Percentiles rank a stretch among this genome's conserved stretches.
Conservation (phyloP, 768 basidiomycete genomes). For the Phylloporus rhodoxanthus region DNA sequence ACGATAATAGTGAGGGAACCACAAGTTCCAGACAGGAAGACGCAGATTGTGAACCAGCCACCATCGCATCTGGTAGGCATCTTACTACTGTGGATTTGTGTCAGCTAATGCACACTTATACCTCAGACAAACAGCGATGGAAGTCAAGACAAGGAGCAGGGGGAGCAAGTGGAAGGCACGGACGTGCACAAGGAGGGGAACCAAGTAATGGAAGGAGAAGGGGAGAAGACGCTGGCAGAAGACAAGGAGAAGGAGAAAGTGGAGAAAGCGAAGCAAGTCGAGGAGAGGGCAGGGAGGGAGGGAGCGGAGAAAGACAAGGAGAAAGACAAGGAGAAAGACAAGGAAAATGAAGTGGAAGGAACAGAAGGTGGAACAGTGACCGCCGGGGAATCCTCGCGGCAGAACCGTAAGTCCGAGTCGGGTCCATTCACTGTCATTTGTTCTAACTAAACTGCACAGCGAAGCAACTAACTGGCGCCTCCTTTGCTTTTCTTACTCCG, state of each 20-base stretch:
- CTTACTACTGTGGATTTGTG: not conserved
- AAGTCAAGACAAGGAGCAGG: not conserved
- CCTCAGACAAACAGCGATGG: not conserved
- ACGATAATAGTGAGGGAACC: slow-evolving; percentile 8
- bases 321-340: not conserved
- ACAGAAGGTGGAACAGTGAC: not conserved
- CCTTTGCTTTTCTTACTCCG: not conserved
- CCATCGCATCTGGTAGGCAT: slow-evolving; percentile 6
- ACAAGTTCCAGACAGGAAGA: slow-evolving; percentile 7
- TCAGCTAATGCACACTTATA: slow-evolving; percentile 1
- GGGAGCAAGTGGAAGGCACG: not conserved
- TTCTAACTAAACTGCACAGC: not conserved
- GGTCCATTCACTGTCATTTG: not conserved
- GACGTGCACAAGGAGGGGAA: not conserved
- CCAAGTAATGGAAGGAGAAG: not conserved
- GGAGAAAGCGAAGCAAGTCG: not conserved
- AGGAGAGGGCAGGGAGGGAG: not conserved
- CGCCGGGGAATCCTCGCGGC: not conserved
- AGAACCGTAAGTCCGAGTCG: slow-evolving; percentile 12
- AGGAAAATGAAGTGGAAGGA: not conserved
- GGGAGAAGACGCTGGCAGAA: not conserved
- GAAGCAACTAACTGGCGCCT: not conserved
- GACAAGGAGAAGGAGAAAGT: not conserved
- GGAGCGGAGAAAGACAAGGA: not conserved
- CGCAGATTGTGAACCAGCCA: not conserved